A percentile compares a stretch with the other conserved stretches of the same genome.
Evolutionary conservation across 2,329 filamentous ascomycete species (phyloP).

Genomic region (Colletotrichum godetiae): DNA sequence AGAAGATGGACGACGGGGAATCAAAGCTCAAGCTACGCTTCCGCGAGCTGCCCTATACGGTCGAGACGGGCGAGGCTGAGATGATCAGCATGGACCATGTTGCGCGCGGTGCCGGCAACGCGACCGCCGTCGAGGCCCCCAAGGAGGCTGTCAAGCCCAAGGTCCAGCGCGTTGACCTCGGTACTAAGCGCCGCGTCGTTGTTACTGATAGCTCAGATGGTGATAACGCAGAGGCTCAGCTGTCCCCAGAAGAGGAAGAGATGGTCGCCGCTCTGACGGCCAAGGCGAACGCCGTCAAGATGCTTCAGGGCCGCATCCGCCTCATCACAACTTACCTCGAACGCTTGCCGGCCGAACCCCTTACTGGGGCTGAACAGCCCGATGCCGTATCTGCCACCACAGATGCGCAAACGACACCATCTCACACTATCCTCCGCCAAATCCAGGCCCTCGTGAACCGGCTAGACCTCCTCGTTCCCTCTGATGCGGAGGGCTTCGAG

Average conservation of each 20-base stretch:
- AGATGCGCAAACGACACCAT: slow-evolving; percentile 54
- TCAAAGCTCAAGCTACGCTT: slow-evolving; percentile 75
- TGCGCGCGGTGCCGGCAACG: slow-evolving; percentile 84
- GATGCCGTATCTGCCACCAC: slow-evolving; percentile 43
- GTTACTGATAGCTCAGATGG: slow-evolving; percentile 42
- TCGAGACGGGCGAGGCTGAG: slow-evolving; percentile 95
- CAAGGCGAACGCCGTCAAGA: slow-evolving; percentile 93
- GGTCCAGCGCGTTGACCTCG: slow-evolving; percentile 56
- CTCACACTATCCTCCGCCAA: slow-evolving; percentile 84
- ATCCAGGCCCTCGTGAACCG: slow-evolving; percentile 88
- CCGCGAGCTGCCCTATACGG: slow-evolving; percentile 83
- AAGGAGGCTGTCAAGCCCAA: slow-evolving; percentile 54
- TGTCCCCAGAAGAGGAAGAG: slow-evolving; percentile 71
- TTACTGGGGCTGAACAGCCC: slow-evolving; percentile 56
- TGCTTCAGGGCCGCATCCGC: slow-evolving; percentile 82
- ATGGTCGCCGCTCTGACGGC: slow-evolving; percentile 77
- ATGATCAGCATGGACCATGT: slow-evolving; percentile 98
- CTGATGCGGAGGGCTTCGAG: slow-evolving; percentile 72
- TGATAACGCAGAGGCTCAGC: slow-evolving; percentile 45
- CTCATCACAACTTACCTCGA: slow-evolving; percentile 83
- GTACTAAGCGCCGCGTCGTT: slow-evolving; percentile 57
- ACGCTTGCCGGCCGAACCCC: slow-evolving; percentile 74
- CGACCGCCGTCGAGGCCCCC: slow-evolving; percentile 65
- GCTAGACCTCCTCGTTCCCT: slow-evolving; percentile 82
- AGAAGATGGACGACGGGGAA: slow-evolving; percentile 77